phyloP scores from a whole-genome alignment of 2,329 filamentous ascomycete species.

The Corynespora cassiicola region DNA sequence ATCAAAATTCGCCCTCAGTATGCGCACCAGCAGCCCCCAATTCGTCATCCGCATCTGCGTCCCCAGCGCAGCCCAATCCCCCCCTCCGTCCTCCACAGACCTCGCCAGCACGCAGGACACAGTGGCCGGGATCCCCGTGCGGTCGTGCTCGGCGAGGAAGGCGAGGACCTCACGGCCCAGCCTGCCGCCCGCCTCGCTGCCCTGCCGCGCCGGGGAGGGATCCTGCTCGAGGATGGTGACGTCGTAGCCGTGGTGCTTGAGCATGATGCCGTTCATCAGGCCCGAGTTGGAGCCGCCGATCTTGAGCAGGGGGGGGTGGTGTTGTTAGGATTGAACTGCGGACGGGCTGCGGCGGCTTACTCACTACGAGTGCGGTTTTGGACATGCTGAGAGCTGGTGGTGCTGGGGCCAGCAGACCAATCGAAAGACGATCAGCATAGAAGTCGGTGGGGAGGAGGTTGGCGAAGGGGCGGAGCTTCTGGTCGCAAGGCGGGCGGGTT shows the following conservation, averaged over 20 bases:
- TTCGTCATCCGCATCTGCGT: neutral
- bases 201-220: neutral
- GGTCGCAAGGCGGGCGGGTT: no score
- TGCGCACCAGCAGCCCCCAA: constrained; percentile 6
- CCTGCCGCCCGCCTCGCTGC: constrained; percentile 10
- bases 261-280: constrained; percentile 10
- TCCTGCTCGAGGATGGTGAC: constrained; percentile 10
- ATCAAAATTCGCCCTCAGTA: constrained; percentile 8
- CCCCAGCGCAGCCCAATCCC: no score
- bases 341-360: no score
- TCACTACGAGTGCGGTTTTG: constrained; percentile 1
- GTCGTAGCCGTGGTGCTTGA: constrained; percentile 4
- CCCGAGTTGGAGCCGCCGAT: constrained; percentile 9
- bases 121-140: neutral
- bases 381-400: no score
- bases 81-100: neutral
- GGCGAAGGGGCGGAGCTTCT: no score
- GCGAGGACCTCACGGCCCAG: constrained; percentile 4
- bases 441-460: no score
- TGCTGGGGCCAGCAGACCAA: no score
- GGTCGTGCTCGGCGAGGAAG: constrained; percentile 8
- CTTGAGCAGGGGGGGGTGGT: no score
- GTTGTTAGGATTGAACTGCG: no score
- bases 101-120: neutral
- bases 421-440: no score